Percentiles rank a stretch among this genome's conserved stretches.
Evolutionary conservation across 2,329 filamentous ascomycete genomes (phyloP).

Genomic region (Aspergillus sp.): DNA sequence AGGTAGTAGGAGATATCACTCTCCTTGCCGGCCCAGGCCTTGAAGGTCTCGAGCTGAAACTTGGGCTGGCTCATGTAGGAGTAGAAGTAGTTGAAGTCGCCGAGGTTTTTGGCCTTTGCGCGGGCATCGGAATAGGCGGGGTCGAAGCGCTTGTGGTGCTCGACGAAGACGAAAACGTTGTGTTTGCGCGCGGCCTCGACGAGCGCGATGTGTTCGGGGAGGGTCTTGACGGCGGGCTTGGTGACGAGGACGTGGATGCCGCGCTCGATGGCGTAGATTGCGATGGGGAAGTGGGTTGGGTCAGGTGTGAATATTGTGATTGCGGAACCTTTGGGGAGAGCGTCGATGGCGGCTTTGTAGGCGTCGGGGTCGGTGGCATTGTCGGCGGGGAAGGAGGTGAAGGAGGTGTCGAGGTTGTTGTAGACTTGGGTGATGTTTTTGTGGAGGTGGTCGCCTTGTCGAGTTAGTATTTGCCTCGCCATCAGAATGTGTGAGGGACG

Average conservation of each 20-base stretch:
- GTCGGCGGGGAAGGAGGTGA: conserved; percentile 78
- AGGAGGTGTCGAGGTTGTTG: conserved; percentile 84
- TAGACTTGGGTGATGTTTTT: conserved; percentile 87
- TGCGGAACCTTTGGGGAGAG: conserved; percentile 14
- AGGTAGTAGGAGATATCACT: conserved; percentile 96
- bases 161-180: conserved; percentile 35
- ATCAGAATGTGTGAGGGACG: conserved; percentile 32
- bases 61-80: conserved; percentile 94
- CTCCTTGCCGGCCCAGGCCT: conserved; percentile 87
- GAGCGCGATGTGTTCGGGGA: conserved; percentile 12
- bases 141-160: conserved; percentile 96
- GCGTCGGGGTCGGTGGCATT: conserved; percentile 47
- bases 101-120: conserved; percentile 71
- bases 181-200: conserved; percentile 10
- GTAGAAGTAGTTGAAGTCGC: conserved; percentile 99
- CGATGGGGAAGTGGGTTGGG: conserved; percentile 37
- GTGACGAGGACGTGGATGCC: conserved; percentile 73
- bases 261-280: conserved; percentile 84
- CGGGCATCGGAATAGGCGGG: conserved; percentile 88
- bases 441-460: conserved; percentile 71
- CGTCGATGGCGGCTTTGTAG: conserved; percentile 16
- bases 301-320: conserved; percentile 51
- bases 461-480: conserved; percentile 2
- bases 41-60: conserved; percentile 89
- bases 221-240: conserved; percentile 13